A percentile compares a stretch with the other conserved stretches of the same genome.
phyloP scores from a whole-genome alignment of 2,329 filamentous ascomycete genomes.

The Paecilomyces niveus region DNA sequence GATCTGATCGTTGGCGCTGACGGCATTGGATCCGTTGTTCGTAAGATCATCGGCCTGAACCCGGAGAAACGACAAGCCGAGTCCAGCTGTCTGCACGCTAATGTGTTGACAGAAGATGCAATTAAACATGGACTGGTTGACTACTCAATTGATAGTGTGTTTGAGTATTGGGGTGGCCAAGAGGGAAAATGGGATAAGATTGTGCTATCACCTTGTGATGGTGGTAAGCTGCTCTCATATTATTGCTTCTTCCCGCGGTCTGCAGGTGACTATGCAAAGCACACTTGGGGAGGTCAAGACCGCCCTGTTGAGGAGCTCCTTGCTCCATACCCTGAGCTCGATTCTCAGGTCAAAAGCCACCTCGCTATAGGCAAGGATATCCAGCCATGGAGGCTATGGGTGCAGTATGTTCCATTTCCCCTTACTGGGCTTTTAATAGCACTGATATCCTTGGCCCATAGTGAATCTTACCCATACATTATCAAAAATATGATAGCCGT shows the following conservation, averaged over 20 bases:
- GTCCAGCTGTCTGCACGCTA: conserved; percentile 58
- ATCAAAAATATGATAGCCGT: conserved; percentile 48
- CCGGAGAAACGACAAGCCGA: conserved; percentile 54
- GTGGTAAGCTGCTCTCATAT: conserved; percentile 58
- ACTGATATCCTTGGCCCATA: too few species aligned
- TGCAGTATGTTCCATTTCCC: conserved; percentile 35
- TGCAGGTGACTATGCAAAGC: conserved; percentile 53
- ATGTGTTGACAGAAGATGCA: conserved; percentile 56
- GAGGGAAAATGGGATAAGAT: conserved; percentile 60
- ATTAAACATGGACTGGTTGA: conserved; percentile 54
- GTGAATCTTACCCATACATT: conserved; percentile 52
- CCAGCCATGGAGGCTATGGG: conserved; percentile 59
- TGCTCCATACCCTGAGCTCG: conserved; percentile 54
- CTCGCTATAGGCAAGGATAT: conserved; percentile 58
- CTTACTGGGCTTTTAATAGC: neutral
- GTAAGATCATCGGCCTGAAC: conserved; percentile 55
- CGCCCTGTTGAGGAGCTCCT: conserved; percentile 52
- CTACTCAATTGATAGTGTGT: conserved; percentile 53
- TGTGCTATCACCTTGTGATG: conserved; percentile 62
- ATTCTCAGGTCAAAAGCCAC: conserved; percentile 50
- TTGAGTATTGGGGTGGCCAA: conserved; percentile 63
- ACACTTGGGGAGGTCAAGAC: conserved; percentile 52
- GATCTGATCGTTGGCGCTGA: conserved; percentile 59
- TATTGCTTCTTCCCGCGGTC: conserved; percentile 63
- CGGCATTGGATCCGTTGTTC: conserved; percentile 60